phyloP scores from a whole-genome alignment of 1,139 yeast genomes.

The Arxiozyma telluris region DNA sequence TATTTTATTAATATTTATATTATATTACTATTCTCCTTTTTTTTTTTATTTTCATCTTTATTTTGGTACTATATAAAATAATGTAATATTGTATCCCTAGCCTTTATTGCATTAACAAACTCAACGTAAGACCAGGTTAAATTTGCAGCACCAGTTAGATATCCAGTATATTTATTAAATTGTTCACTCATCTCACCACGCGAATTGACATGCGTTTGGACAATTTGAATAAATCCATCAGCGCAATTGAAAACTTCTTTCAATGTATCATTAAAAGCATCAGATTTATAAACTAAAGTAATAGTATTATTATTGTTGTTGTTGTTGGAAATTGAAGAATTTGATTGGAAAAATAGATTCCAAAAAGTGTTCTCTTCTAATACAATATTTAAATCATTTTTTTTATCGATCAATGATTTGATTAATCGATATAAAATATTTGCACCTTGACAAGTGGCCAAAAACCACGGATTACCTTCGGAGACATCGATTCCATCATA shows the following conservation, averaged over 20 bases:
- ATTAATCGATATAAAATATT: conserved; percentile 35
- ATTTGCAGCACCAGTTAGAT: conserved; percentile 76
- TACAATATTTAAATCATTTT: conserved; percentile 31
- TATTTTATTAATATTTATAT: too few species aligned
- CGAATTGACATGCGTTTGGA: conserved; percentile 61
- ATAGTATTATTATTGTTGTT: neutral
- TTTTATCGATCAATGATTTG: conserved; percentile 28
- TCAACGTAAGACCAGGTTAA: conserved; percentile 91
- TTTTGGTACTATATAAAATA: neutral
- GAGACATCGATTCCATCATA: conserved; percentile 71
- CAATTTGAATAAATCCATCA: conserved; percentile 66
- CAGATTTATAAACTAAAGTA: conserved; percentile 33
- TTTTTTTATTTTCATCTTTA: neutral
- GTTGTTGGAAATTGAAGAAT: neutral
- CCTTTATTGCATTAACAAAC: conserved; percentile 26
- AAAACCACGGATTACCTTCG: conserved; percentile 94
- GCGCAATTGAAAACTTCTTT: conserved; percentile 47
- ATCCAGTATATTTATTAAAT: conserved; percentile 71
- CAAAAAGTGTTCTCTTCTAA: conserved; percentile 20
- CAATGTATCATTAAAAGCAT: conserved; percentile 40
- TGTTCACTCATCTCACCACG: conserved; percentile 87
- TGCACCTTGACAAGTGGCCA: conserved; percentile 75
- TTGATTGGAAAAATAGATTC: conserved; percentile 17
- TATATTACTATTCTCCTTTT: too few species aligned
- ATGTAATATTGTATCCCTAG: neutral